phyloP scores from a whole-genome alignment of 805 yeast genomes.

The Pichia ethanolica region DNA sequence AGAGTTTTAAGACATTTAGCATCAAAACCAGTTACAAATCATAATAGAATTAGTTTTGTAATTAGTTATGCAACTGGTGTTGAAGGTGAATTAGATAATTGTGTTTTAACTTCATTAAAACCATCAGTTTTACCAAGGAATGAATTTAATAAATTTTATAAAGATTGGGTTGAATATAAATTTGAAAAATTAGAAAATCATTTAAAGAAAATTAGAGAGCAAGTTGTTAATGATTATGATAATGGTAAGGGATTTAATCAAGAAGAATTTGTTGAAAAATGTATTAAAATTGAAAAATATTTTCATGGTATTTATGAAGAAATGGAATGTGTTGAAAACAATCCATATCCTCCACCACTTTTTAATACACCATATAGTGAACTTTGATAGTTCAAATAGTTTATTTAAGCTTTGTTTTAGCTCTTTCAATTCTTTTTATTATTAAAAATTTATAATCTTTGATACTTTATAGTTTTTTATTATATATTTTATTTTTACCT shows the following conservation, averaged over 20 bases:
- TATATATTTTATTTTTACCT: too few species aligned
- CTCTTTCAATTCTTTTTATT: not conserved
- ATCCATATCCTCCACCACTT: slow-evolving; percentile 22
- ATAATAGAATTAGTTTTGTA: slow-evolving; percentile 28
- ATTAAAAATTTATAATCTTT: not conserved
- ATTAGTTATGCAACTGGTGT: slow-evolving; percentile 24
- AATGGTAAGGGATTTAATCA: slow-evolving; percentile 26
- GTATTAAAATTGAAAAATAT: slow-evolving; percentile 25
- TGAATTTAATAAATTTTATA: slow-evolving; percentile 26
- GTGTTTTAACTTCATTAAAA: slow-evolving; percentile 24
- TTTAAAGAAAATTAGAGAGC: slow-evolving; percentile 17
- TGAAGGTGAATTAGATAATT: slow-evolving; percentile 24
- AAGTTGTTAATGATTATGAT: slow-evolving; percentile 13
- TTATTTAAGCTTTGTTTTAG: not conserved
- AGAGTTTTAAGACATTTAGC: slow-evolving; percentile 40
- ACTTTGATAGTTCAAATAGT: not conserved
- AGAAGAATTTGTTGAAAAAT: slow-evolving; percentile 19
- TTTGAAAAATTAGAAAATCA: slow-evolving; percentile 23
- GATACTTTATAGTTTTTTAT: not conserved
- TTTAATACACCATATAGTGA: slow-evolving; percentile 20
- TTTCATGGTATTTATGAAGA: slow-evolving; percentile 26
- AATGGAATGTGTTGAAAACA: slow-evolving; percentile 25
- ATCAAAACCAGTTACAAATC: slow-evolving; percentile 33
- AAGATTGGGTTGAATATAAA: slow-evolving; percentile 29
- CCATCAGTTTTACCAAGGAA: slow-evolving; percentile 30